Evolutionary conservation across 2,329 filamentous ascomycete genomes (phyloP), one percentile per base, ranked within the genome.

Genomic region (Colletotrichum lindemuthianum): DNA sequence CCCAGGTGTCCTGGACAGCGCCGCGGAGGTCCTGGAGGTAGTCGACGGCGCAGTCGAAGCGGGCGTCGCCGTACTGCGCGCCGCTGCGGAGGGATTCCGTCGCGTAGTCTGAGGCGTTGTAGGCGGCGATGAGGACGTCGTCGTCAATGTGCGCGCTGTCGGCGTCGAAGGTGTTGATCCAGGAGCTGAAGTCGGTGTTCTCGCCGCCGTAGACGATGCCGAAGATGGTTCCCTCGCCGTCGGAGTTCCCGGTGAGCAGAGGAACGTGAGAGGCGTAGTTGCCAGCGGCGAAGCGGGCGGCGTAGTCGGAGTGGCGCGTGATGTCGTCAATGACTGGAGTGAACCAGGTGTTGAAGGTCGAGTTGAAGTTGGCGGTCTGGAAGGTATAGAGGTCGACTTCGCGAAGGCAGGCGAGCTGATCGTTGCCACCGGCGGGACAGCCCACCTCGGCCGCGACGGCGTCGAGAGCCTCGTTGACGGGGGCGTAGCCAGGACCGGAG

Each of bases 11-110:
- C 65, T 81, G 79, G 6, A 58, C 13, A 9, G 66, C 41, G 59
- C 74, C 77, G 48, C 79, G 78, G 24, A 81, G 44, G 60, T 81
- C 77, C 34, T 77, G 65, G 10, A 81, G 69, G 41, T 76, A 78
- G 68, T 78, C 76, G 3, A 77, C 72, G 1, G 76, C 69, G 66
- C 80, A 82, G 68, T 80, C 76, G 72, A 82, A 82, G 10, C 79
- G 79, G 4, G 78, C 80, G 15, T 82, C 80, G 34, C 79, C 81
- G 40, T 78, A 78, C 70, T 81, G 79, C 0, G 72, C 70, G 13
- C 80, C 81, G 63, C 78, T 80, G 66, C 77, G 76, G 10, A 76
- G 73, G 3, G 79, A 75, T 15, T 77, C 77, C 48, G 70, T 75
- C 15, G 70, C 68, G 15, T 67, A 81, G 60, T 80, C 75, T 2